phyloP scores from a whole-genome alignment of 306 rosid genomes.

The Gastrolobium bilobum region DNA sequence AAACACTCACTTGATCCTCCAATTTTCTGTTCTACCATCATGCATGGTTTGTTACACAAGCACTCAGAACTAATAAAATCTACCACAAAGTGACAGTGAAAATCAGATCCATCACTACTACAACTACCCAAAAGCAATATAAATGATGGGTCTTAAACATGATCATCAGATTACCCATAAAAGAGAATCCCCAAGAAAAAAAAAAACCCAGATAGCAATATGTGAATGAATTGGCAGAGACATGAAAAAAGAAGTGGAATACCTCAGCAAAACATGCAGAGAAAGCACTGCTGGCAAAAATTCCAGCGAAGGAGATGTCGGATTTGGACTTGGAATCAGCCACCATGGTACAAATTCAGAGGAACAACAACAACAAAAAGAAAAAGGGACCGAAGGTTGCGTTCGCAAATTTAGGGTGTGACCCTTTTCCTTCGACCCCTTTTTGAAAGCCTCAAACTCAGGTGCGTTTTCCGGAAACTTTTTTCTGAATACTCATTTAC shows the following conservation, averaged over 20 bases:
- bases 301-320: constrained; percentile 70
- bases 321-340: constrained; percentile 68
- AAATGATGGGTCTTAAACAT: neutral
- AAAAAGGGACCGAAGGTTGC: constrained; percentile 28
- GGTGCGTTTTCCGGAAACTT: neutral
- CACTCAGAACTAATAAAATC: neutral
- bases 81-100: neutral
- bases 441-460: neutral
- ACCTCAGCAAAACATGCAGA: constrained; percentile 89
- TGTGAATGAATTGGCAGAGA: neutral
- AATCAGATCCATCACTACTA: constrained; percentile 3
- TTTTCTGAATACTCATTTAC: no score
- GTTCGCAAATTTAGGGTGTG: neutral
- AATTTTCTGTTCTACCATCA: neutral
- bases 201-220: neutral
- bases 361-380: neutral
- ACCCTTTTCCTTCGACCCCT: neutral
- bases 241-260: neutral
- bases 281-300: constrained; percentile 76
- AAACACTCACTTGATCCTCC: constrained; percentile 7
- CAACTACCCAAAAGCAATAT: neutral
- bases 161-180: constrained; percentile 30
- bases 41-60: neutral
- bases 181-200: neutral
- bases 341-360: constrained; percentile 59